Evolutionary conservation across 106 monocot genomes (phyloP).

Genomic region (Gastrodia elata): DNA sequence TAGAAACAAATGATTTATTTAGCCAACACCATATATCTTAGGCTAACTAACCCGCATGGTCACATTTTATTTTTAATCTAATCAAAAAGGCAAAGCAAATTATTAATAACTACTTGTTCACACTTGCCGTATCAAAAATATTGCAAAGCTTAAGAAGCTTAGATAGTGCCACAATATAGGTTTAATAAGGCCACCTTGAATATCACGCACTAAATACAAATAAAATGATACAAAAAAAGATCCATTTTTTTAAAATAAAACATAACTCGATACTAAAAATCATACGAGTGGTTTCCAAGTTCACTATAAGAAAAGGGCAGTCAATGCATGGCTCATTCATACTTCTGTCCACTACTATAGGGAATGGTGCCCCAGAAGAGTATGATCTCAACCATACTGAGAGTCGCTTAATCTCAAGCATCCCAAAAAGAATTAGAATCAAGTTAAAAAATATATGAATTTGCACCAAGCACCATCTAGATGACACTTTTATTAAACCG

Average conservation of each 20-base stretch:
- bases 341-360: not conserved
- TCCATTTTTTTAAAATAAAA: not conserved
- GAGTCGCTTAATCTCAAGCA: not conserved
- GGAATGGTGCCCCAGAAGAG: not conserved
- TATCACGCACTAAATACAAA: not conserved
- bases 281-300: not conserved
- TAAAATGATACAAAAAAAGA: not conserved
- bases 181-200: not conserved
- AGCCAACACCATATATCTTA: too few species aligned
- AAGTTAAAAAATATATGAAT: not conserved
- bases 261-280: not conserved
- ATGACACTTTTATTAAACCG: too few species aligned
- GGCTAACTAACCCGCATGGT: too few species aligned
- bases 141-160: not conserved
- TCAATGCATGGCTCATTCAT: not conserved
- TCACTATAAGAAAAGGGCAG: not conserved
- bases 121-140: not conserved
- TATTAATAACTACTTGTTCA: too few species aligned
- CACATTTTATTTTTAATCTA: too few species aligned
- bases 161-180: not conserved
- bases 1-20: too few species aligned
- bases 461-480: too few species aligned
- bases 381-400: not conserved
- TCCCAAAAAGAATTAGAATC: not conserved
- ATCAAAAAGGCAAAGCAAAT: too few species aligned